phyloP scores from a whole-genome alignment of 257 asterid species.

The Sherardia arvensis region DNA sequence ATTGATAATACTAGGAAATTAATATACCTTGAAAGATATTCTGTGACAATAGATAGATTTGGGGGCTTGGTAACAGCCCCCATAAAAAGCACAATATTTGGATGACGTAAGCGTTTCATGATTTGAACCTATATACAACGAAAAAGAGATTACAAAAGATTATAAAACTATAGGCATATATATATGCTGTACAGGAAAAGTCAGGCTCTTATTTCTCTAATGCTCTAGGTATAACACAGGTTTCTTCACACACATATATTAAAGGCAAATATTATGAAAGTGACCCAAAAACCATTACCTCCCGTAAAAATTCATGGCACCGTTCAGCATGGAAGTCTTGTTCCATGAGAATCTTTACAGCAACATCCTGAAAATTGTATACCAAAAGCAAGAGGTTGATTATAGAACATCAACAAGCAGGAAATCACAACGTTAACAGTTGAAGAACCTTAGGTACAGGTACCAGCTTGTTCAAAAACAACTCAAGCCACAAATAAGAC shows the following conservation, averaged over 20 bases:
- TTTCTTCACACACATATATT: not conserved
- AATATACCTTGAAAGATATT: slow-evolving; percentile 74
- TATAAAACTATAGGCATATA: not conserved
- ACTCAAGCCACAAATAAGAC: not conserved
- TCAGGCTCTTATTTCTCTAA: not conserved
- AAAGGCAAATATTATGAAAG: slow-evolving; percentile 6
- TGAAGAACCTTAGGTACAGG: not conserved
- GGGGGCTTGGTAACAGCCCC: slow-evolving; percentile 95
- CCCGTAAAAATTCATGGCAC: slow-evolving; percentile 67
- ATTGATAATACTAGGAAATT: not conserved
- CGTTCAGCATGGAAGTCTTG: slow-evolving; percentile 76
- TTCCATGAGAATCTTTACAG: slow-evolving; percentile 96
- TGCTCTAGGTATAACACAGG: not conserved
- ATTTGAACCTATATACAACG: slow-evolving; percentile 65
- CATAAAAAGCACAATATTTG: slow-evolving; percentile 96
- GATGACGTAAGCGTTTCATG: slow-evolving; percentile 91
- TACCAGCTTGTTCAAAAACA: not conserved
- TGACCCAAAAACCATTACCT: slow-evolving; percentile 32
- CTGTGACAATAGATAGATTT: slow-evolving; percentile 87
- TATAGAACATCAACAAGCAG: not conserved
- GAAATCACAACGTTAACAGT: not conserved
- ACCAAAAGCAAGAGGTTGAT: not conserved
- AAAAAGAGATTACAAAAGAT: too few species aligned
- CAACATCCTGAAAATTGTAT: slow-evolving; percentile 70
- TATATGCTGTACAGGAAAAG: not conserved